These are phyloP conservation scores for Bretschneidera sinensis DNA, from an alignment of 345 rosid genomes.

Conservation along the genomic window DNA sequence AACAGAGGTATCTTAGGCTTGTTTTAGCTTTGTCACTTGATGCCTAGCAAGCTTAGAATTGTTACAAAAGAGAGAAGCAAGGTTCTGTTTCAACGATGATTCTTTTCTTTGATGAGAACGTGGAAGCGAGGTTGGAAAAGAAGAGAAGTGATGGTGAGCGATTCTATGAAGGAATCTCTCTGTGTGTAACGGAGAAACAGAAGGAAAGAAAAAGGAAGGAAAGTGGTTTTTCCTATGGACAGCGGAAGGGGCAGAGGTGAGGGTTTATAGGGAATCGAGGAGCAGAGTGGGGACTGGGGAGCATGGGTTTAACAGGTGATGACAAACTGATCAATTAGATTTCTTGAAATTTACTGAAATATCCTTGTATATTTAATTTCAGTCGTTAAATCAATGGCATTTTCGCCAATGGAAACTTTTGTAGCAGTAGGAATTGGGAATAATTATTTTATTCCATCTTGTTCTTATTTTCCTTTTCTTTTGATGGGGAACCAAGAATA, in stretches of 20 bases:
- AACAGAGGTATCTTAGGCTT: background rate
- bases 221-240: background rate
- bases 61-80: background rate
- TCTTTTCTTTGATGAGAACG: background rate
- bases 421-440: too few species aligned
- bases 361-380: background rate
- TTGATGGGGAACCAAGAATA: too few species aligned
- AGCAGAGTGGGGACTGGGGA: background rate
- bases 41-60: background rate
- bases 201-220: background rate
- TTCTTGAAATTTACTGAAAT: background rate
- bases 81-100: background rate
- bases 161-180: background rate
- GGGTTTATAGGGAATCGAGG: constrained; percentile 17
- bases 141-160: background rate
- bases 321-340: background rate
- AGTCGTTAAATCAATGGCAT: too few species aligned
- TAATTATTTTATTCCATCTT: background rate
- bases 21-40: background rate
- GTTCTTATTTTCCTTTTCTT: background rate
- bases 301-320: background rate
- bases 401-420: too few species aligned
- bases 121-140: background rate
- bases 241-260: background rate
- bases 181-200: background rate